These are phyloP conservation scores for Ramaria rubella DNA, from an alignment of 768 basidiomycete genomes.

Conservation along the genomic window DNA sequence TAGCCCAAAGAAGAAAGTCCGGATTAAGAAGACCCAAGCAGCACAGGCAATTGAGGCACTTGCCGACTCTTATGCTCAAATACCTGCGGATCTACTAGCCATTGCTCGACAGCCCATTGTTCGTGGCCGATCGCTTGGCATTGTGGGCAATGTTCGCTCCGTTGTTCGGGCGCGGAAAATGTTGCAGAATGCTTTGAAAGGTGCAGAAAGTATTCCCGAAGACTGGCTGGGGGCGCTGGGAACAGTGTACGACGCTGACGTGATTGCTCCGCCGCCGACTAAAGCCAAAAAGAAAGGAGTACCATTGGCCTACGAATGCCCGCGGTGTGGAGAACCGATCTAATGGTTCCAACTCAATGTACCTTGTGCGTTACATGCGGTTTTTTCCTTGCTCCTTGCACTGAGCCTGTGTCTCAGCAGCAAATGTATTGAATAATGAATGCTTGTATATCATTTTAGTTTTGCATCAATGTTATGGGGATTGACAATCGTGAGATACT, in stretches of 20 bases:
- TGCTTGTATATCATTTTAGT: not conserved
- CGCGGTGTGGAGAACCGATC: conserved; percentile 39
- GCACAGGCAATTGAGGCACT: not conserved
- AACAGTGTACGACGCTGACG: conserved; percentile 18
- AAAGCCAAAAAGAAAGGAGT: conserved; percentile 8
- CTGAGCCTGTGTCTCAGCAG: not conserved
- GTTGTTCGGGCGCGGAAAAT: conserved; percentile 43
- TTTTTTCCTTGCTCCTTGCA: no score
- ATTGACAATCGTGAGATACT: no score
- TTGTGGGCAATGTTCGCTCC: conserved; percentile 44
- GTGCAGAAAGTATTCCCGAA: conserved; percentile 25
- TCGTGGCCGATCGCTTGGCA: conserved; percentile 38
- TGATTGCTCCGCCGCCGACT: conserved; percentile 3
- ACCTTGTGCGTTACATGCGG: not conserved
- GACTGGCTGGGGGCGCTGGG: conserved; percentile 35
- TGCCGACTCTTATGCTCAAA: not conserved
- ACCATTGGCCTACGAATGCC: conserved; percentile 33
- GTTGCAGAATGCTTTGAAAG: conserved; percentile 35
- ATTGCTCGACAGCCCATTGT: conserved; percentile 50
- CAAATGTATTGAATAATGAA: not conserved
- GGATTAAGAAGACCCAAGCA: not conserved
- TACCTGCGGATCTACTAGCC: conserved; percentile 32
- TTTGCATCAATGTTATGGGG: not conserved
- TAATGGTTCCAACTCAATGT: conserved; percentile 18
- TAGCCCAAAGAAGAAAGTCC: conserved; percentile 1